phyloP scores from a whole-genome alignment of 73 alveolate genomes.

The Symbiodinium pilosum region DNA sequence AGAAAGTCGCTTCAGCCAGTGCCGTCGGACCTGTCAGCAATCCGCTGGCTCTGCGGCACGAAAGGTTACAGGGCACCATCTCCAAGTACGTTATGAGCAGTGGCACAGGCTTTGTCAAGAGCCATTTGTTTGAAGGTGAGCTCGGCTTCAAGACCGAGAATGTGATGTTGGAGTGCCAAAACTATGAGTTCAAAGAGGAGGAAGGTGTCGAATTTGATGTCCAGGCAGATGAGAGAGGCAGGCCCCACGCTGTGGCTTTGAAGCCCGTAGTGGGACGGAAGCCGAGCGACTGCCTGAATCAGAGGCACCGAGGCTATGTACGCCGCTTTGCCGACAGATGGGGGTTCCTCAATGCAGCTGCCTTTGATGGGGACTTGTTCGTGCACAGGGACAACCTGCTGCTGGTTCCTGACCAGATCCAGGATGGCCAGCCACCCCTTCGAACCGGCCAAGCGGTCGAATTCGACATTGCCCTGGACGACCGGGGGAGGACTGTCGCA shows the following conservation, averaged over 20 bases:
- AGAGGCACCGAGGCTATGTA: constrained; percentile 57
- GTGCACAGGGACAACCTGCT: constrained; percentile 94
- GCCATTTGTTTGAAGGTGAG: constrained; percentile 92
- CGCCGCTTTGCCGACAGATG: constrained; percentile 93
- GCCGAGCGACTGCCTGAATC: constrained; percentile 66
- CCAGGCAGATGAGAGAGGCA: constrained; percentile 75
- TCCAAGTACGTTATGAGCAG: constrained; percentile 64
- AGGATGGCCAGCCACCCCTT: constrained; percentile 90
- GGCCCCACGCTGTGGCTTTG: constrained; percentile 90
- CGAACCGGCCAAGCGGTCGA: constrained; percentile 95
- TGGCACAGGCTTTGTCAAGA: constrained; percentile 91
- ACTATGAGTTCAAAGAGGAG: constrained; percentile 80
- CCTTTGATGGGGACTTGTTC: constrained; percentile 88
- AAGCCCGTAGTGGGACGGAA: constrained; percentile 88
- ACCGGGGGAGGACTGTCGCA: constrained; percentile 75
- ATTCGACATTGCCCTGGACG: constrained; percentile 85
- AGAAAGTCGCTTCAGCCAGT: background rate
- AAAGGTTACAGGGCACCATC: constrained; percentile 51
- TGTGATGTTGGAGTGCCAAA: constrained; percentile 87
- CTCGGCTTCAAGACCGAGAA: constrained; percentile 72
- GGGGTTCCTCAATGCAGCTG: constrained; percentile 93
- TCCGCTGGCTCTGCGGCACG: constrained; percentile 83
- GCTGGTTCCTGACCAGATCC: constrained; percentile 76
- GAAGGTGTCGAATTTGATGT: constrained; percentile 88
- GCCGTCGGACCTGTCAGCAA: constrained; percentile 56